Conservation (phyloP, 2,329 filamentous ascomycete species). For the Thielaviopsis populi region DNA sequence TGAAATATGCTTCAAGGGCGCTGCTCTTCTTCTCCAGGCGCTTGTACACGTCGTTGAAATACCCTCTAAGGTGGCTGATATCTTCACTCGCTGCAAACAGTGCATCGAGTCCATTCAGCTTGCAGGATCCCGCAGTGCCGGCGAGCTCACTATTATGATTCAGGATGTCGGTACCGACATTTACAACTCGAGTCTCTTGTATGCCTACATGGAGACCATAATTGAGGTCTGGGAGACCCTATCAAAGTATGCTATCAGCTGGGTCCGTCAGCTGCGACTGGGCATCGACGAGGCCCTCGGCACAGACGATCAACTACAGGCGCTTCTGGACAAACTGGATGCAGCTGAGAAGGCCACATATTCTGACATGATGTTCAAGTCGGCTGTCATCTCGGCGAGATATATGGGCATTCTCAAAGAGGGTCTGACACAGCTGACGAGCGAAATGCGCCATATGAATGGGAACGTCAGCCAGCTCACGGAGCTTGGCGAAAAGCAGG, state of each 20-base stretch:
- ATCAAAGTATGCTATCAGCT: background rate
- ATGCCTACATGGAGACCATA: slow-evolving; percentile 5
- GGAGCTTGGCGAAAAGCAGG: background rate
- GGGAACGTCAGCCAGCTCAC: background rate
- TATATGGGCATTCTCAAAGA: slow-evolving; percentile 3
- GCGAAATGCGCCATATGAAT: background rate
- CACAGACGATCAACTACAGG: background rate
- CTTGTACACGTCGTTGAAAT: slow-evolving; percentile 1
- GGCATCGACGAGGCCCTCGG: background rate
- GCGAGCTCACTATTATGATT: background rate
- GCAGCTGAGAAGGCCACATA: background rate
- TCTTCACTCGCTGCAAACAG: background rate
- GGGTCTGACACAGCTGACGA: background rate
- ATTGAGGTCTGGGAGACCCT: slow-evolving; percentile 2
- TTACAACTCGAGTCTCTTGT: slow-evolving; percentile 1
- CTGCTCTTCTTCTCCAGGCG: slow-evolving; percentile 2
- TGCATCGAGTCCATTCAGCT: background rate
- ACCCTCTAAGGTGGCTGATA: background rate
- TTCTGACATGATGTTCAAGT: slow-evolving; percentile 7
- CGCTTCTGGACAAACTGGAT: background rate
- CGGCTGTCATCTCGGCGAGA: background rate
- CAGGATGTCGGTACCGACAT: background rate
- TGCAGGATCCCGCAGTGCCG: background rate
- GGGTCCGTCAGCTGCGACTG: background rate
- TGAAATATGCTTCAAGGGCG: slow-evolving; percentile 9